Percentiles rank a stretch among this genome's conserved stretches.
phyloP scores from a whole-genome alignment of 2,329 filamentous ascomycete genomes.

The Aspergillus oerlinghausenensis region DNA sequence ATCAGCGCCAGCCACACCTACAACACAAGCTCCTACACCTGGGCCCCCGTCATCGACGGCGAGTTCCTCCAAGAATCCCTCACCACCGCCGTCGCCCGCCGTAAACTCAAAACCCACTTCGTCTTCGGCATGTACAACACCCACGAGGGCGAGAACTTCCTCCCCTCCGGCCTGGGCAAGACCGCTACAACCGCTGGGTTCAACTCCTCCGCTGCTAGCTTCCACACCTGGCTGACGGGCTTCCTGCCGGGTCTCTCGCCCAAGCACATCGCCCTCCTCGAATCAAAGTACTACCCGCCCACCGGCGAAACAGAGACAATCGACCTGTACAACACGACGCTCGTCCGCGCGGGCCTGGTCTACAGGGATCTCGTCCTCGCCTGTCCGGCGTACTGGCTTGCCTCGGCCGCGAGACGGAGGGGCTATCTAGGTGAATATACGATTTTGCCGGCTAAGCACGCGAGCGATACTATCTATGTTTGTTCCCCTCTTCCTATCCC shows the following conservation, averaged over 20 bases:
- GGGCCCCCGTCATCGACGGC: constrained; percentile 58
- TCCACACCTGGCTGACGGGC: constrained; percentile 50
- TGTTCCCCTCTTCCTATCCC: constrained; percentile 14
- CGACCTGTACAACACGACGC: constrained; percentile 46
- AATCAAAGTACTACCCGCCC: constrained; percentile 46
- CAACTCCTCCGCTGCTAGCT: constrained; percentile 48
- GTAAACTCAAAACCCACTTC: constrained; percentile 42
- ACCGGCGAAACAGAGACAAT: constrained; percentile 47
- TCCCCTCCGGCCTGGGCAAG: constrained; percentile 47
- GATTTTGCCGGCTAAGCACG: constrained; percentile 56
- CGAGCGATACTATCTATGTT: constrained; percentile 54
- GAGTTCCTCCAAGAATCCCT: constrained; percentile 48
- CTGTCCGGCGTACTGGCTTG: constrained; percentile 58
- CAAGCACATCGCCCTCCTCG: constrained; percentile 37
- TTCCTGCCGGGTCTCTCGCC: constrained; percentile 49
- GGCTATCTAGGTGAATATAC: constrained; percentile 58
- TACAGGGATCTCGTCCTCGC: constrained; percentile 57
- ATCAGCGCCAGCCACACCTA: constrained; percentile 50
- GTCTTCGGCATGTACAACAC: constrained; percentile 58
- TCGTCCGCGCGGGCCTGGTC: constrained; percentile 51
- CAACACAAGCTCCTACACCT: constrained; percentile 54
- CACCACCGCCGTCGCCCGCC: constrained; percentile 38
- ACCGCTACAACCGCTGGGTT: constrained; percentile 37
- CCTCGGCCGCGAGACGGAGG: constrained; percentile 39
- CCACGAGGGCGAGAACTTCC: constrained; percentile 60